Evolutionary conservation across 192 early-diverging fungal genomes (phyloP).

Genomic region (Umbelopsis sp.): DNA sequence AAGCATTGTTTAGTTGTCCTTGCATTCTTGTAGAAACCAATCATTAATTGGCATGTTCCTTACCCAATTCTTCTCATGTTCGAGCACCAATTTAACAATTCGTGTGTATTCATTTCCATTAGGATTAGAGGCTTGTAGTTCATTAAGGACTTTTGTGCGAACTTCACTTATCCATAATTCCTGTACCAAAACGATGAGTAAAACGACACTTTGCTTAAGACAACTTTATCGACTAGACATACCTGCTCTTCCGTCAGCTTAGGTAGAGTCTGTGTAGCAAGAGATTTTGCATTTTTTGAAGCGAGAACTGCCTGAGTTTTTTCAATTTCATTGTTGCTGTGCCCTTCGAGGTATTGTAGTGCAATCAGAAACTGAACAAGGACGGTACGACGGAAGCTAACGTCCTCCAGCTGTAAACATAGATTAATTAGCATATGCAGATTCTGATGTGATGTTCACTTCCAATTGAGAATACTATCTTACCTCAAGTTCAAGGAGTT

Average conservation of each 20-base stretch:
- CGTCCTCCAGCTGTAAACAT: constrained; percentile 72
- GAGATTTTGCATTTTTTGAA: constrained; percentile 56
- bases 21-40: neutral
- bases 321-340: constrained; percentile 49
- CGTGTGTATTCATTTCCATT: constrained; percentile 65
- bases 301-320: constrained; percentile 46
- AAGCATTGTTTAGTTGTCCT: neutral
- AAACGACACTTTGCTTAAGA: no score
- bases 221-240: constrained; percentile 16
- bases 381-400: constrained; percentile 82
- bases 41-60: neutral
- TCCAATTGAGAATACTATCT: neutral
- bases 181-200: constrained; percentile 22
- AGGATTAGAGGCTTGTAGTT: constrained; percentile 55
- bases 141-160: constrained; percentile 45
- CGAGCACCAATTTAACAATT: constrained; percentile 66
- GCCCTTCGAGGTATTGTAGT: constrained; percentile 68
- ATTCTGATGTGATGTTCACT: neutral
- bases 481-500: constrained; percentile 77
- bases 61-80: constrained; percentile 79
- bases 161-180: constrained; percentile 58
- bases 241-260: constrained; percentile 33
- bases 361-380: constrained; percentile 89
- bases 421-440: constrained; percentile 12
- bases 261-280: constrained; percentile 21